Conservation (phyloP, 345 rosid genomes). For the Moricandia moricandioides region DNA sequence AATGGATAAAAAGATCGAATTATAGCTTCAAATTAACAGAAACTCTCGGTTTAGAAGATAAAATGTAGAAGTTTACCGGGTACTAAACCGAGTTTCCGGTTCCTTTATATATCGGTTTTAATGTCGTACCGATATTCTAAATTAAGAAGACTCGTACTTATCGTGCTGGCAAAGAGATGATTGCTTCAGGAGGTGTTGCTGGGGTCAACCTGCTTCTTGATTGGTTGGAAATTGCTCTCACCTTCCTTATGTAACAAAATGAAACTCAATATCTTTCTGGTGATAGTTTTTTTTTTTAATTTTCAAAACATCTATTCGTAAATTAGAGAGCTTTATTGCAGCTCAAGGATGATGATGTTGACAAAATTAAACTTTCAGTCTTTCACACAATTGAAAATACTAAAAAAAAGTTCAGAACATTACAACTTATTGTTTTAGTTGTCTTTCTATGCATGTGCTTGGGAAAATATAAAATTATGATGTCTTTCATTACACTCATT, state of each 20-base stretch:
- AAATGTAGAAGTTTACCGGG: not conserved
- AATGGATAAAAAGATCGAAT: not conserved
- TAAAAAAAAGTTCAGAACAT: not conserved
- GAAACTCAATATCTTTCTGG: not conserved
- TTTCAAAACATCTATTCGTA: not conserved
- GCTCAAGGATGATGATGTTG: constrained; percentile 5
- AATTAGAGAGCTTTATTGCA: not conserved
- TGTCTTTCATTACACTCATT: too few species aligned
- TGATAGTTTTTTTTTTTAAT: not conserved
- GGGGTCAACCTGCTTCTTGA: constrained; percentile 36
- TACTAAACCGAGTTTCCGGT: constrained; percentile 10
- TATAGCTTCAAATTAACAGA: not conserved
- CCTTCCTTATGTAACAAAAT: not conserved
- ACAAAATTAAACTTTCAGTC: constrained; percentile 18
- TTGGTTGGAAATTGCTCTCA: constrained; percentile 32
- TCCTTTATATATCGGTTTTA: not conserved
- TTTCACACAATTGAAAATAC: not conserved
- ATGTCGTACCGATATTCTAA: constrained; percentile 22
- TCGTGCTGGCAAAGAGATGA: constrained; percentile 38
- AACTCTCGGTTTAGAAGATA: not conserved
- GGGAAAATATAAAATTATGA: not conserved
- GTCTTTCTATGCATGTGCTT: constrained; percentile 21
- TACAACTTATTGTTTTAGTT: not conserved
- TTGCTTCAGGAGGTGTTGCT: constrained; percentile 31
- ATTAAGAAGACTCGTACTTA: not conserved